These are phyloP conservation scores for Glomus cerebriforme DNA, from an alignment of 192 early-diverging fungal genomes.

Conservation along the genomic window DNA sequence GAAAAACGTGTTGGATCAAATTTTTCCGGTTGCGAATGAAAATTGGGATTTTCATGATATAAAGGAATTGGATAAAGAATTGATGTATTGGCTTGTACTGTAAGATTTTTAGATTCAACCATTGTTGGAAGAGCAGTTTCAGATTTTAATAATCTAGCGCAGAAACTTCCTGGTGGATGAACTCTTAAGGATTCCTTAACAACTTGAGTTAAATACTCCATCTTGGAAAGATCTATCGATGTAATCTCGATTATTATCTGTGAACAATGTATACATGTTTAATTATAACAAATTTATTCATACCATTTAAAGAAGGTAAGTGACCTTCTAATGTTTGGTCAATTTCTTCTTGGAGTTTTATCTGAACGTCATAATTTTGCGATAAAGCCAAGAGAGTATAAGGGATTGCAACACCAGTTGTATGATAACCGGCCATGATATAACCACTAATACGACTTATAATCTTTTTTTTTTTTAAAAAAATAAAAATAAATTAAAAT, in stretches of 20 bases:
- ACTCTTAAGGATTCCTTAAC: slow-evolving; percentile 16
- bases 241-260: not conserved
- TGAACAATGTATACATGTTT: not conserved
- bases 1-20: slow-evolving; percentile 15
- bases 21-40: not conserved
- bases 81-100: not conserved
- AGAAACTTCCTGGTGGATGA: not conserved
- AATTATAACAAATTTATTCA: not conserved
- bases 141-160: slow-evolving; percentile 1
- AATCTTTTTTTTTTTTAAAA: too few species aligned
- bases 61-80: slow-evolving; percentile 13
- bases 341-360: slow-evolving; percentile 19
- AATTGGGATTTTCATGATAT: not conserved
- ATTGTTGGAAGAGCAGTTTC: not conserved
- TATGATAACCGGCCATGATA: slow-evolving; percentile 15
- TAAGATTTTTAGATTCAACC: not conserved
- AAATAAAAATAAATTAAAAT: not conserved
- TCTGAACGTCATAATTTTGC: slow-evolving; percentile 1
- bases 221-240: not conserved
- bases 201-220: slow-evolving; percentile 14
- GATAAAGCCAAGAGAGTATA: not conserved
- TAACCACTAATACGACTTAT: not conserved
- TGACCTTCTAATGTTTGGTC: not conserved
- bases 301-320: slow-evolving; percentile 5
- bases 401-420: slow-evolving; percentile 3